A percentile compares a stretch with the other conserved stretches of the same genome.
Conservation (phyloP, 2,329 filamentous ascomycete genomes). For the Colletotrichum phormii region DNA sequence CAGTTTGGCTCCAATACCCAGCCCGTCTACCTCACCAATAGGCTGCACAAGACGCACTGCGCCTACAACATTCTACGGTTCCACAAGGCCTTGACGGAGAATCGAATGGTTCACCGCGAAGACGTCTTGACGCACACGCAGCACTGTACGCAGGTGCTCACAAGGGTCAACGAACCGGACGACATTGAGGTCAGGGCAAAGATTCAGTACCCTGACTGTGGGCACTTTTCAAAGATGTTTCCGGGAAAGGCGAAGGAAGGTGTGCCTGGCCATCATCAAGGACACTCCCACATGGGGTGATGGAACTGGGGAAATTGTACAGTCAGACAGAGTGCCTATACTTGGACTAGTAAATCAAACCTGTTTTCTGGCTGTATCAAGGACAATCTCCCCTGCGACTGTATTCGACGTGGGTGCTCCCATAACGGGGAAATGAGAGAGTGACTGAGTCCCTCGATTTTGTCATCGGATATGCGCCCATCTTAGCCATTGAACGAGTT, state of each 20-base stretch:
- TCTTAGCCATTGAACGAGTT: too few relatives aligned
- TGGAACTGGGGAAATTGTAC: too few relatives aligned
- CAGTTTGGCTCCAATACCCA: background rate
- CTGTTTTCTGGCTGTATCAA: too few relatives aligned
- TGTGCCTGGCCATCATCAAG: background rate
- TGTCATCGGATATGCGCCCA: too few relatives aligned
- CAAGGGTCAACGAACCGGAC: background rate
- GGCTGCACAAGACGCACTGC: background rate
- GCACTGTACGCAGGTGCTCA: slow-evolving; percentile 1
- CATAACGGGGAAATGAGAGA: too few relatives aligned
- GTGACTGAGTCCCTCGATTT: too few relatives aligned
- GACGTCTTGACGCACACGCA: slow-evolving; percentile 7
- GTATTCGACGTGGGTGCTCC: too few relatives aligned
- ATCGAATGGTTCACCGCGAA: background rate
- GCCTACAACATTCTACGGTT: background rate
- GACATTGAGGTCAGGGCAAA: background rate
- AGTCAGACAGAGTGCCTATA: too few relatives aligned
- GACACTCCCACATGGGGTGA: too few relatives aligned
- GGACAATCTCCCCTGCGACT: too few relatives aligned
- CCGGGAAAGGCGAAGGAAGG: background rate
- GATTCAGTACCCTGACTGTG: background rate
- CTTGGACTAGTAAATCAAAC: too few relatives aligned
- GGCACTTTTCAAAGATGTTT: background rate
- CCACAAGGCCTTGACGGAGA: slow-evolving; percentile 6
- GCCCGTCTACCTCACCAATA: background rate